These are phyloP conservation scores for Chondrus crispus DNA, from an alignment of 23 red algal genomes.

Conservation along the genomic window DNA sequence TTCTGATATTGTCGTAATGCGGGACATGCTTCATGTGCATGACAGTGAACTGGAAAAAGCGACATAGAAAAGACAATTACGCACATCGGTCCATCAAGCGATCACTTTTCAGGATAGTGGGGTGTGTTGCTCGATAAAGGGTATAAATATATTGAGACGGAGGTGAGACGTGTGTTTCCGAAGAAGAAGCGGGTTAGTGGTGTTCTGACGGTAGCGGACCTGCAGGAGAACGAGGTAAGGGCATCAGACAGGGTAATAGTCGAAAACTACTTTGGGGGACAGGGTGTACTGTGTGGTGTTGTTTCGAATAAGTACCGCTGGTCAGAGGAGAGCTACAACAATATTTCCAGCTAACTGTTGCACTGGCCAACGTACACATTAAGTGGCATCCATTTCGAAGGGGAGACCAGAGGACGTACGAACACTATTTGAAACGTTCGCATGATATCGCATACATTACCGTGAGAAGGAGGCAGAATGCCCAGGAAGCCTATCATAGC, in stretches of 20 bases:
- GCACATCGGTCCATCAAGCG: background rate
- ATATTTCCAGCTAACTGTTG: background rate
- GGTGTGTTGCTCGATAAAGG: background rate
- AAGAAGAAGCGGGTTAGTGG: background rate
- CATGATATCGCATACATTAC: background rate
- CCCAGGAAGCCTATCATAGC: background rate
- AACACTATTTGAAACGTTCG: background rate
- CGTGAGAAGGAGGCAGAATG: background rate
- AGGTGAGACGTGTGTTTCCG: background rate
- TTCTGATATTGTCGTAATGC: background rate
- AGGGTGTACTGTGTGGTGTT: background rate
- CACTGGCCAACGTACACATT: background rate
- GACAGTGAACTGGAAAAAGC: background rate
- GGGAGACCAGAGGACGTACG: background rate
- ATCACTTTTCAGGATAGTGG: background rate
- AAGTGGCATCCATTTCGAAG: background rate
- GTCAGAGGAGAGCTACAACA: background rate
- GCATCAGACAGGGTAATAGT: background rate
- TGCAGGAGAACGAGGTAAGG: background rate
- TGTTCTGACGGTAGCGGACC: background rate
- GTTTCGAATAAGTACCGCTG: background rate
- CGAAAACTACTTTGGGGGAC: background rate
- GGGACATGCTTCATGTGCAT: background rate
- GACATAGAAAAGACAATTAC: background rate
- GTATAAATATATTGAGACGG: background rate